A percentile compares a stretch with the other conserved stretches of the same genome.
phyloP scores from a whole-genome alignment of 257 asterid genomes.

The Ophiorrhiza pumila region DNA sequence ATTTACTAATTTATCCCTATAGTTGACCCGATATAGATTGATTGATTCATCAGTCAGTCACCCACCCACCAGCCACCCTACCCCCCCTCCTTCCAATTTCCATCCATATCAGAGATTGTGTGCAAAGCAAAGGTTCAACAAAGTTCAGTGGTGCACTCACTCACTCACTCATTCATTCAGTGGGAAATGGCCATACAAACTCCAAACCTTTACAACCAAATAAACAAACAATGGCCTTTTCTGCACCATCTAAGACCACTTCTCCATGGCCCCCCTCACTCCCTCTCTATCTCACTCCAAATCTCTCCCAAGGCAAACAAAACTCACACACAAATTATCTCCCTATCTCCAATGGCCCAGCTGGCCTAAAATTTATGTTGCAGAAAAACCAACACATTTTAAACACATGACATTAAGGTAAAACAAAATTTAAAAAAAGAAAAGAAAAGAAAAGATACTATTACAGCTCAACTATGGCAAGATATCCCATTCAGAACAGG shows the following conservation, averaged over 20 bases:
- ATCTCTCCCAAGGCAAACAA: neutral
- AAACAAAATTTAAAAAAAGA: neutral
- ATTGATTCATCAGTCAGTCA: too few relatives aligned
- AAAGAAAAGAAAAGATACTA: neutral
- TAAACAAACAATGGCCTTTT: neutral
- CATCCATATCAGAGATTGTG: too few relatives aligned
- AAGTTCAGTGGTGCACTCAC: too few relatives aligned
- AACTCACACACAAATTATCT: neutral
- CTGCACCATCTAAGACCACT: neutral
- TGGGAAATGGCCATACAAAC: too few relatives aligned
- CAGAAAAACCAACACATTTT: constrained; percentile 4
- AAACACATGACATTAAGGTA: neutral
- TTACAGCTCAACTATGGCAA: neutral
- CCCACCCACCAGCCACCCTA: too few relatives aligned
- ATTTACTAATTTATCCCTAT: too few relatives aligned
- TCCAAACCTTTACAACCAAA: too few relatives aligned
- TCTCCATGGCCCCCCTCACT: neutral
- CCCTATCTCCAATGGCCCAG: constrained; percentile 8
- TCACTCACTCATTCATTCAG: too few relatives aligned
- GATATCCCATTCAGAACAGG: constrained; percentile 11
- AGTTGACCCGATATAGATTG: too few relatives aligned
- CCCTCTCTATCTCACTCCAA: neutral
- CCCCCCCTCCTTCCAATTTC: too few relatives aligned
- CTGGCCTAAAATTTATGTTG: constrained; percentile 1
- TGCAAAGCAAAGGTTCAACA: too few relatives aligned